Evolutionary conservation across 768 basidiomycete species (phyloP), one percentile per base, ranked within the genome.

Genomic region (Lactarius psammicola): DNA sequence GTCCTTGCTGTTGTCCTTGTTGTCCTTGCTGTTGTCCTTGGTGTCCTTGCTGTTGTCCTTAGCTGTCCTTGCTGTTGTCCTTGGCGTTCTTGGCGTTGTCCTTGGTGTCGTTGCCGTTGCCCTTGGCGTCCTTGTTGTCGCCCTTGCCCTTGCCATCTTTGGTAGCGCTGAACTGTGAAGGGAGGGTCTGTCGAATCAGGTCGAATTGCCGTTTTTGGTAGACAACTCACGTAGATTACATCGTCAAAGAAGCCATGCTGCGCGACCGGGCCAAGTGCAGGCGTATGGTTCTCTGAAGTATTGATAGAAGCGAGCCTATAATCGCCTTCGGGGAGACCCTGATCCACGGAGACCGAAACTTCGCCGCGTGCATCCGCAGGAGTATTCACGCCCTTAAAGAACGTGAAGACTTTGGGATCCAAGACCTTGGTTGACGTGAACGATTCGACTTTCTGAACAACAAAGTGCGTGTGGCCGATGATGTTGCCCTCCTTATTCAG

Each of bases 221-320:
- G 13, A 15, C 13, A 26, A 79, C 82, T 69, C 67, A 87, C 83
- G 75, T 88, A 88, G 74, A 84, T 72, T 58, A 77, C 78, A 71
- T 90, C 87, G 72, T 88, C 85, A 36, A 86, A 71, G 26, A 76
- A 74, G 65, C 87, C 86, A 68, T 85, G 88, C 69, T 85, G 86
- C 20, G 83, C 86, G 56, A 88, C 73, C 20, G 86, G 79, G 53
- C 82, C 85, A 63, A 87, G 75, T 57, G 76, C 81, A 4, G 83
- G 86, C 69, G 83, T 82, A 69, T 89, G 86, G 75, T 88, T 88
- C 13, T 82, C 71, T 18, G 81, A 78, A 34, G 80, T 71, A 70
- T 84, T 84, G 74, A 87, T 87, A 6, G 84, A 82, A 66, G 83
- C 80, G 28, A 88, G 72, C 64, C 81, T 78, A 77, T 92, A 90